These are phyloP conservation scores for Cyclospora cayetanensis DNA, from an alignment of 169 alveolate genomes.

Conservation along the genomic window DNA sequence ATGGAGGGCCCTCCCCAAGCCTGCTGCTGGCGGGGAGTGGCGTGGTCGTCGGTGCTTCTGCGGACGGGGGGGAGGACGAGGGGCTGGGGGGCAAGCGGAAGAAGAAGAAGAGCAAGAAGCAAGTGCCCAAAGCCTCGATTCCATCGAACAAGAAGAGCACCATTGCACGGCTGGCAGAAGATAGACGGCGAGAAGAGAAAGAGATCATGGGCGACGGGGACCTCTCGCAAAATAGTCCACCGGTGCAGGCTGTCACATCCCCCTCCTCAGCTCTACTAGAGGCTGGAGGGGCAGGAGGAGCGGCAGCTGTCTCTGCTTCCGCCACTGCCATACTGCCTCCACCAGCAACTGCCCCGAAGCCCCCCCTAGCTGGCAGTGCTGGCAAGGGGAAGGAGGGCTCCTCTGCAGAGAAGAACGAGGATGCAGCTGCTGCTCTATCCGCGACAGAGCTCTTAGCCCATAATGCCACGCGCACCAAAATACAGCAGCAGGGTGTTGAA, in stretches of 20 bases:
- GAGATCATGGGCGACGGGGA: not conserved
- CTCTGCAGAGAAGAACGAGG: not conserved
- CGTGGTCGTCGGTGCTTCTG: not conserved
- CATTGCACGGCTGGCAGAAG: conserved; percentile 66
- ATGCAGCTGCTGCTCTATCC: not conserved
- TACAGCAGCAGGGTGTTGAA: conserved; percentile 14
- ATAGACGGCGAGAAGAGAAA: conserved; percentile 54
- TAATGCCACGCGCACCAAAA: not conserved
- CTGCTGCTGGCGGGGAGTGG: not conserved
- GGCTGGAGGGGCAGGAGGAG: not conserved
- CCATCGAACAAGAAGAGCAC: conserved; percentile 57
- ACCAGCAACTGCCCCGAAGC: not conserved
- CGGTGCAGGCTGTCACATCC: no score
- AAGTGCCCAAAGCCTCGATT: conserved; percentile 18
- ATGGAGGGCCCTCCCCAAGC: not conserved
- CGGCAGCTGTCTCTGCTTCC: no score
- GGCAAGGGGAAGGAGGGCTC: conserved; percentile 12
- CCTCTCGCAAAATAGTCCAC: not conserved
- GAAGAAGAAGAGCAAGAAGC: conserved; percentile 60
- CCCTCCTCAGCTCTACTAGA: not conserved
- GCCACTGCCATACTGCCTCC: not conserved
- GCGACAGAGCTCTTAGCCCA: not conserved
- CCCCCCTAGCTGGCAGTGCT: not conserved
- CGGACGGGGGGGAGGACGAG: conserved; percentile 46
- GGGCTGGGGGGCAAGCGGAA: conserved; percentile 37